phyloP scores from a whole-genome alignment of 495 filamentous ascomycete genomes.

The Cercophora sp. region DNA sequence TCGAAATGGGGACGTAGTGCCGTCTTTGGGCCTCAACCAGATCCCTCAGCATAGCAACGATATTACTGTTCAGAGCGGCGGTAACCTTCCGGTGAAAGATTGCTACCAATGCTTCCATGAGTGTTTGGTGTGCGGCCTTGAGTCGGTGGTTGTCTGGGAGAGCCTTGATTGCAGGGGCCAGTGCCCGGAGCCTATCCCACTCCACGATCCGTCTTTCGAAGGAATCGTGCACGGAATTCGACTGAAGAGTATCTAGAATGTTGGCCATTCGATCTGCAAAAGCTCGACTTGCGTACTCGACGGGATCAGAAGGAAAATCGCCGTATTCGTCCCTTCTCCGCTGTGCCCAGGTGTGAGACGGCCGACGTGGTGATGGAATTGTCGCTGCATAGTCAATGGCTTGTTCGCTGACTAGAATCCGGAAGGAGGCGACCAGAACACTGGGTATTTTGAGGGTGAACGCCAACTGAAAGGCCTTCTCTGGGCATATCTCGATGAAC shows the following conservation, averaged over 20 bases:
- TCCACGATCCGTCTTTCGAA: slow-evolving; percentile 5
- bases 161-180: not conserved
- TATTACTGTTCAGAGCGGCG: slow-evolving; percentile 5
- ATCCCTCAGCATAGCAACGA: not conserved
- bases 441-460: slow-evolving; percentile 31
- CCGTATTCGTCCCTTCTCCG: slow-evolving; percentile 30
- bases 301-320: slow-evolving; percentile 28
- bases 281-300: slow-evolving; percentile 26
- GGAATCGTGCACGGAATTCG: slow-evolving; percentile 15
- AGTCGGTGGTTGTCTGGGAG: slow-evolving; percentile 37
- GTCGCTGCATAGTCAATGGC: slow-evolving; percentile 63
- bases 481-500: slow-evolving; percentile 44
- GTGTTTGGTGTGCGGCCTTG: slow-evolving; percentile 34
- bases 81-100: slow-evolving; percentile 12
- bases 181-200: slow-evolving; percentile 17
- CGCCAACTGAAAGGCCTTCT: slow-evolving; percentile 41
- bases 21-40: slow-evolving; percentile 22
- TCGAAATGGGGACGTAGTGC: slow-evolving; percentile 26
- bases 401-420: slow-evolving; percentile 41
- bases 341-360: slow-evolving; percentile 18
- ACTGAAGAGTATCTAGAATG: slow-evolving; percentile 13
- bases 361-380: slow-evolving; percentile 3
- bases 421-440: slow-evolving; percentile 36
- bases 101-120: slow-evolving; percentile 17
- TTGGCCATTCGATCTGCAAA: slow-evolving; percentile 24